Evolutionary conservation across 1,139 yeast species (phyloP), one percentile per base, ranked within the genome.

Genomic region (Nadsonia commutata): DNA sequence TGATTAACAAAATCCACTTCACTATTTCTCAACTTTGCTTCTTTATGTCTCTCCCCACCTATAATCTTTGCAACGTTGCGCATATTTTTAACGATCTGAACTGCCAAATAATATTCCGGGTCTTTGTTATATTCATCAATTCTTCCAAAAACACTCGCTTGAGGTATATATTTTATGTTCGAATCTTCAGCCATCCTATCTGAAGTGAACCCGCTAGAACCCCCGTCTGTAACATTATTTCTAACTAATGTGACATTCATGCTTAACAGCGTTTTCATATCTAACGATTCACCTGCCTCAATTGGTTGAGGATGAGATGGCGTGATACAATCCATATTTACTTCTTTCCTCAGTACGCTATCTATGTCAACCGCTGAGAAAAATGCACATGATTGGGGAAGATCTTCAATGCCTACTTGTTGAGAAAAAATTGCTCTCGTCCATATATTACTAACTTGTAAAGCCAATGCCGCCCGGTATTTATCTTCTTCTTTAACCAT

Each of bases 361-460:
- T 93, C 99, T 46, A 93, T 74, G 57, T 93, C 99, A 40, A 93
- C 88, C 43, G 86, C 86, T 0, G 95, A 84, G 60, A 93, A 93
- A 57, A 90, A 93, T 0, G 98, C 98, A 63, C 94, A 84, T 18
- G 90, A 80, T 54, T 86, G 95, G 0, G 99, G 98, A 37, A 93
- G 68, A 51, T 88, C 95, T 37, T 74, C 70, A 46, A 93, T 80
- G 0, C 97, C 97, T 56, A 90, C 62, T 56, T 88, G 94, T 56
- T 88, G 94, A 52, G 94, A 83, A 56, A 93, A 93, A 78, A 90
- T 81, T 1, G 94, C 94, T 50, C 99, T 69, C 0, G 98, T 90
- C 99, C 99, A 93, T 6, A 88, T 57, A 58, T 93, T 93, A 48
- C 94, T 76, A 19, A 93, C 73, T 57, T 93, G 99, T 44, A 93